Evolutionary conservation across 1,284 basidiomycete genomes (phyloP).

Genomic region (Fomitopsis schrenkii): DNA sequence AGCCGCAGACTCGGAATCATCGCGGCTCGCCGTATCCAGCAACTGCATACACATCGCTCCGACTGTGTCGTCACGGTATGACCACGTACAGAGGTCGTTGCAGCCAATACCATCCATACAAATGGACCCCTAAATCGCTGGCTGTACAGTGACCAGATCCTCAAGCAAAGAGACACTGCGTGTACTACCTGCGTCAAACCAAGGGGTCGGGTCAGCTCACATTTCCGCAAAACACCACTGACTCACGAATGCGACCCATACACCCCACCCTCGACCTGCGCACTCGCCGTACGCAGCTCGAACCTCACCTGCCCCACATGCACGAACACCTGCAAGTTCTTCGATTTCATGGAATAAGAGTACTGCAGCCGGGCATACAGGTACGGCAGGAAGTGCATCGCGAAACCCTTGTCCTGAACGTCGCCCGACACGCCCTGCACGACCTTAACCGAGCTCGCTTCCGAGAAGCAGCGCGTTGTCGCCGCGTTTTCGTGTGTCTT

Average conservation of each 20-base stretch:
- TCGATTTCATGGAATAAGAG: constrained; percentile 89
- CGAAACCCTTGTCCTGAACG: constrained; percentile 95
- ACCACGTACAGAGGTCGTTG: background rate
- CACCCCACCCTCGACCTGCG: constrained; percentile 95
- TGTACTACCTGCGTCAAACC: constrained; percentile 19
- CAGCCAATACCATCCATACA: constrained; percentile 5
- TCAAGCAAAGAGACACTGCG: constrained; percentile 25
- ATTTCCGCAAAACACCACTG: background rate
- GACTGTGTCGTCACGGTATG: too few relatives aligned
- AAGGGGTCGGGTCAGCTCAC: background rate
- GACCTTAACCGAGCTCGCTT: constrained; percentile 92
- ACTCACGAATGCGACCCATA: constrained; percentile 83
- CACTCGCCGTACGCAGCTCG: constrained; percentile 92
- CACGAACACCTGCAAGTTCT: constrained; percentile 65
- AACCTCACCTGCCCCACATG: constrained; percentile 74
- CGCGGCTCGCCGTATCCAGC: too few relatives aligned
- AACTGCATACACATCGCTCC: too few relatives aligned
- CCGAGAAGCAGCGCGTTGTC: constrained; percentile 96
- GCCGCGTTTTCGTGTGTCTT: constrained; percentile 86
- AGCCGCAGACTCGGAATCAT: too few relatives aligned
- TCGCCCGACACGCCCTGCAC: constrained; percentile 97
- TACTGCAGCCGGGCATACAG: constrained; percentile 92
- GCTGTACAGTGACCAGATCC: background rate
- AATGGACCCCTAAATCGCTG: background rate
- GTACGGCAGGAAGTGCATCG: constrained; percentile 91